Percentiles rank a stretch among this genome's conserved stretches.
Conservation (phyloP, 2,329 filamentous ascomycete genomes). For the Onygenales sp. region DNA sequence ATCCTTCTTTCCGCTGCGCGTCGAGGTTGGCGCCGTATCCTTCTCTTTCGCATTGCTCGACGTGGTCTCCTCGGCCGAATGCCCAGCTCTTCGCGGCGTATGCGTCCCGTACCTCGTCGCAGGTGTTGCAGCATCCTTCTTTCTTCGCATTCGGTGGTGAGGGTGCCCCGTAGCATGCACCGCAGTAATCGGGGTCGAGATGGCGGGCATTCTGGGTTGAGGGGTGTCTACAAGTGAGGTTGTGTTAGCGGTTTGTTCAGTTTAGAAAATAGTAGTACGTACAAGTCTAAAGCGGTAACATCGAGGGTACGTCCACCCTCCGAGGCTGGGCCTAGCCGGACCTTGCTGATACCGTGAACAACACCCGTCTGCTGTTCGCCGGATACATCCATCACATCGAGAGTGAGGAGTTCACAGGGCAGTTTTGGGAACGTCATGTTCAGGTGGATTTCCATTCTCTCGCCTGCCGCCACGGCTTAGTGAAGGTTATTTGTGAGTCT, state of each 20-base stretch:
- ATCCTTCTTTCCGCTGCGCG: slow-evolving; percentile 81
- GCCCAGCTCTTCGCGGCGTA: slow-evolving; percentile 87
- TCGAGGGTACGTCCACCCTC: slow-evolving; percentile 73
- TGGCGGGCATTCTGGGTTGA: slow-evolving; percentile 62
- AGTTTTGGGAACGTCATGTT: slow-evolving; percentile 93
- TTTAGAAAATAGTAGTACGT: slow-evolving; percentile 24
- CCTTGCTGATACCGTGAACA: slow-evolving; percentile 84
- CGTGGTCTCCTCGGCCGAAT: slow-evolving; percentile 81
- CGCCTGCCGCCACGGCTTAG: slow-evolving; percentile 47
- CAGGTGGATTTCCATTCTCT: slow-evolving; percentile 98
- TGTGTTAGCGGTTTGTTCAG: neutral
- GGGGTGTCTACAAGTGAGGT: slow-evolving; percentile 45
- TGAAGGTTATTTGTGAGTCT: neutral
- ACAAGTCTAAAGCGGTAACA: slow-evolving; percentile 58
- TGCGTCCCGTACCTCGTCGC: slow-evolving; percentile 90
- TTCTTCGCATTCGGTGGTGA: slow-evolving; percentile 64
- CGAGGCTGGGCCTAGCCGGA: slow-evolving; percentile 61
- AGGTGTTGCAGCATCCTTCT: slow-evolving; percentile 90
- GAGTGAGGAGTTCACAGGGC: slow-evolving; percentile 87
- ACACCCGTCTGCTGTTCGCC: slow-evolving; percentile 94
- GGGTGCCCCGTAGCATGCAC: slow-evolving; percentile 79
- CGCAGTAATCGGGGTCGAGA: slow-evolving; percentile 86
- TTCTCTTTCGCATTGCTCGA: slow-evolving; percentile 92
- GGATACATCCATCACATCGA: slow-evolving; percentile 98
- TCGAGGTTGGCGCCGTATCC: slow-evolving; percentile 87